Base-by-base conservation (phyloP, 2,329 filamentous ascomycete species). In the Claviceps spartinae region DNA sequence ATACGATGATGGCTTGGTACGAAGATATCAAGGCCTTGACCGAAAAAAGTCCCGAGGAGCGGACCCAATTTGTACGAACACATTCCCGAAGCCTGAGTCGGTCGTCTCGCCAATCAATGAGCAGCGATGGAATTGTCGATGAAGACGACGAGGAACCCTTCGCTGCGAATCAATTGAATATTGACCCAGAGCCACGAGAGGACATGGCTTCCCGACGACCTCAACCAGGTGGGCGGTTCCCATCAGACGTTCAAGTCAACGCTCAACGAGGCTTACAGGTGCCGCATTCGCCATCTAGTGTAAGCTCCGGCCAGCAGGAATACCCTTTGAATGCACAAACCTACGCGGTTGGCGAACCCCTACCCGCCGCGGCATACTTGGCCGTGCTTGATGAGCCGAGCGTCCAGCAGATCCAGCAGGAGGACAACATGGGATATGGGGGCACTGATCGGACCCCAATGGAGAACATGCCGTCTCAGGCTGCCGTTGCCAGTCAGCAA, bases 1-100 rank as follows among this genome's bases (percentile, higher is more conserved):
- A 97, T 60, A 96, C 90, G 14, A 96, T 97, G 91, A 82, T 95
- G 73, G 88, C 89, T 46, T 98, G 93, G 80, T 97, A 89, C 65
- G 85, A 93, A 51, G 91, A 95, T 62, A 91, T 98, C 65, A 89
- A 91, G 66, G 82, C 79, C 43, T 73, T 98, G 56, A 96, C 88
- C 5, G 89, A 95, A 52, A 90, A 86, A 68, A 86, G 85, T 24
- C 86, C 88, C 30, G 88, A 94, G 66, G 90, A 95, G 63, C 85
- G 90, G 42, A 87, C 81, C 65, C 87, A 86, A 30, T 96, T 93
- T 64, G 88, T 96, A 42, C 82, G 87, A 44, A 82, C 81, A 55
- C 89, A 95, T 63, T 82, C 85, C 40, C 79, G 89, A 51, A 91
- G 84, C 62, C 68, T 87, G 53, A 94, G 87, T 65, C 82, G 82